phyloP scores from a whole-genome alignment of 805 yeast species.

The Kodamaea restingae region DNA sequence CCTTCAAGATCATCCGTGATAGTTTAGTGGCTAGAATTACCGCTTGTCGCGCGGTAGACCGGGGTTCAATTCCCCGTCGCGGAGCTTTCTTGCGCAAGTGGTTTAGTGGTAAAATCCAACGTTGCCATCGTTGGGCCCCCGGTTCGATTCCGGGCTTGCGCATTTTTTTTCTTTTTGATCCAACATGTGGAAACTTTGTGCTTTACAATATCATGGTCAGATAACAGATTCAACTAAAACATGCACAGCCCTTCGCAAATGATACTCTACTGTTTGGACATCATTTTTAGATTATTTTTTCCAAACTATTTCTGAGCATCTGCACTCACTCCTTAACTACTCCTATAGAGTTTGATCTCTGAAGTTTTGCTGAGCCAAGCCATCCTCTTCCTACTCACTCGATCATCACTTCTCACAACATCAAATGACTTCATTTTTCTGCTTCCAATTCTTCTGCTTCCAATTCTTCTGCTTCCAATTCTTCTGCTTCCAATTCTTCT shows the following conservation, averaged over 20 bases:
- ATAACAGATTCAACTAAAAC: too few relatives aligned
- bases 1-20: neutral
- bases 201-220: too few relatives aligned
- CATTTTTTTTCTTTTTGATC: neutral
- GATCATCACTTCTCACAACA: neutral
- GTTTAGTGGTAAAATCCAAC: conserved; percentile 5
- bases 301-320: too few relatives aligned
- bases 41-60: conserved; percentile 7
- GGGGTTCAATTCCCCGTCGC: conserved; percentile 7
- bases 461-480: too few relatives aligned
- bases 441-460: too few relatives aligned
- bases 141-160: conserved; percentile 5
- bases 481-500: too few relatives aligned
- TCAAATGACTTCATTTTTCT: too few relatives aligned
- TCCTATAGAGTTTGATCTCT: too few relatives aligned
- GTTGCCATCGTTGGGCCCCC: conserved; percentile 6
- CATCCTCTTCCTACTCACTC: too few relatives aligned
- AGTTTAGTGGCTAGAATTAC: conserved; percentile 6
- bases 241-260: neutral
- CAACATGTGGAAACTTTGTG: neutral
- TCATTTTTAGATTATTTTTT: too few relatives aligned
- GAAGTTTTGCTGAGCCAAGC: too few relatives aligned
- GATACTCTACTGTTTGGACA: neutral
- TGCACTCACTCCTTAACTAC: too few relatives aligned
- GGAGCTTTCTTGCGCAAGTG: conserved; percentile 4